Base-by-base conservation (phyloP, 768 basidiomycete species). In the Auriscalpium vulgare region DNA sequence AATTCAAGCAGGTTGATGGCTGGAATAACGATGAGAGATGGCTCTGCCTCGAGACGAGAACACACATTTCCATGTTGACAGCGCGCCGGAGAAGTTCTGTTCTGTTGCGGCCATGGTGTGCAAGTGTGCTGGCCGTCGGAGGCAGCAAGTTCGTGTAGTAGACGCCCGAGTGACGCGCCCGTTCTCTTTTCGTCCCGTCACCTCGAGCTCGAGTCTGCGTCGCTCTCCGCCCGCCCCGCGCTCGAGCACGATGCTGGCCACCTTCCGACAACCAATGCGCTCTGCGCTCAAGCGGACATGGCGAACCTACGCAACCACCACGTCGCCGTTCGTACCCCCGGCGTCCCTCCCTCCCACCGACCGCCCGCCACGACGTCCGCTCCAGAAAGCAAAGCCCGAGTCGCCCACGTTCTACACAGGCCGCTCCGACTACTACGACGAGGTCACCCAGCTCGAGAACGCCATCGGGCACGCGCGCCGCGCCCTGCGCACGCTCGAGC, bases 81-180 rank as follows among this genome's bases (percentile, higher is more conserved):
- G 73, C 23, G 95, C 95, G 50, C 85, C 86, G n/a, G 91, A 90
- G 73, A 97, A 97, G 72, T 95, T 95, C 60, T 85, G 81, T 65
- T 88, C 88, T 50, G 74, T 66, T 35, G 51, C 36, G 3, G 59
- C 47, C 59, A 60, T 62, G 37, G 16, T 43, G 40, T 17, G 14
- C 13, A 43, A 43, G 17, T 43, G 17, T 43, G 40, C 40, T 43
- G 40, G 40, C 17, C 40, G 40, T n/a, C 11, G 17, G 14, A 43
- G 40, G 14, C 14, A 17, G 14, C 40, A n/a, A 43, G 40, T 43
- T 43, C 40, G 29, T 29, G 29, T 4, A 29, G 29, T 29, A 29
- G 29, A 29, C 29, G 29, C 29, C 29, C 29, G 29, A 21, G 21
- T 21, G 21, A 29, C 29, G 29, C 29, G 29, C 29, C 29, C 4